Percentiles rank a stretch among this genome's conserved stretches.
Conservation (phyloP, 1,139 yeast genomes). For the Meyerozyma smithsonii region DNA sequence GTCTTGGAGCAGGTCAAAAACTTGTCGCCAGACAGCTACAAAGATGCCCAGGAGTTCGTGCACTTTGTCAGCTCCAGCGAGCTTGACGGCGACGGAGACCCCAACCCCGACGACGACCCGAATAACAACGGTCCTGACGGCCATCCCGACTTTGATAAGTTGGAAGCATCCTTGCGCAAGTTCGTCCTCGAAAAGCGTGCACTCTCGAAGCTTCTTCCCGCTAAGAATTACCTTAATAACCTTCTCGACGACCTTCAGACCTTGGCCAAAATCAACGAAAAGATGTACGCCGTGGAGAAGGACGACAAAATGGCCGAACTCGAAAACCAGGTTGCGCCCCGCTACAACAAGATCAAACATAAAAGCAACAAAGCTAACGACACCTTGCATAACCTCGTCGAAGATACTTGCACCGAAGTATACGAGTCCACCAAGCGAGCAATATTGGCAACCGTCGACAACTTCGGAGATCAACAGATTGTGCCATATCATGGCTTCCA, state of each 20-base stretch:
- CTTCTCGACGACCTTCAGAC: conserved; percentile 60
- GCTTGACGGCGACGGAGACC: conserved; percentile 23
- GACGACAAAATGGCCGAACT: conserved; percentile 44
- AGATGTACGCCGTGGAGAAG: conserved; percentile 47
- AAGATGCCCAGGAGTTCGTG: conserved; percentile 84
- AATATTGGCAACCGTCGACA: conserved; percentile 49
- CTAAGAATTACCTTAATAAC: conserved; percentile 75
- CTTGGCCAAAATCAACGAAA: conserved; percentile 58
- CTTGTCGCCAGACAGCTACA: conserved; percentile 86
- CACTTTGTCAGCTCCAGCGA: conserved; percentile 79
- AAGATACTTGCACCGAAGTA: conserved; percentile 50
- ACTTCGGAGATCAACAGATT: conserved; percentile 55
- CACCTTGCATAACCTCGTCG: conserved; percentile 58
- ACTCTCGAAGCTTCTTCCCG: conserved; percentile 85
- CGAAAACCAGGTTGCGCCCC: conserved; percentile 52
- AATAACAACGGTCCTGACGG: conserved; percentile 23
- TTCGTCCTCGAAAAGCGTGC: conserved; percentile 89
- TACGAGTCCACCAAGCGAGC: conserved; percentile 57
- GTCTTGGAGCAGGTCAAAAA: conserved; percentile 85
- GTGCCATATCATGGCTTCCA: conserved; percentile 59
- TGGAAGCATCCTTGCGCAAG: conserved; percentile 80
- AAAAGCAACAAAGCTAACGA: conserved; percentile 55
- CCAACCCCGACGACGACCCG: conserved; percentile 25
- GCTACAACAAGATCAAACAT: conserved; percentile 49
- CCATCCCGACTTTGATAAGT: conserved; percentile 70